These are phyloP conservation scores for Colletotrichum aenigma DNA, from an alignment of 2,329 filamentous ascomycete species.

Conservation along the genomic window DNA sequence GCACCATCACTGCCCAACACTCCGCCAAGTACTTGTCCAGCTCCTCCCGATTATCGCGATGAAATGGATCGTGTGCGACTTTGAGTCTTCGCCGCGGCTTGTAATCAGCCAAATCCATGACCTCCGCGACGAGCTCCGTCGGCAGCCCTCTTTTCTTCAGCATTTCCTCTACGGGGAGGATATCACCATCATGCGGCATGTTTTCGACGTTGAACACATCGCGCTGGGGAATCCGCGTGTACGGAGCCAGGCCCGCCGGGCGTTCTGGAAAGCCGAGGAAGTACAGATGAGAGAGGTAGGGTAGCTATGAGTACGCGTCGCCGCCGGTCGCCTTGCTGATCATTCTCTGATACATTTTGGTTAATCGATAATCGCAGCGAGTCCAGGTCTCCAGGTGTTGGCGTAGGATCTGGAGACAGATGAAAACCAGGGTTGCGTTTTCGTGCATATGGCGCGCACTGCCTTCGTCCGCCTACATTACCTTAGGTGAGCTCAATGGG, in stretches of 20 bases:
- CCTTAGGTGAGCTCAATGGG: background rate
- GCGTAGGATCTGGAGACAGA: slow-evolving; percentile 25
- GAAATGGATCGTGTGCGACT: slow-evolving; percentile 22
- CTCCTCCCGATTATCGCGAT: slow-evolving; percentile 23
- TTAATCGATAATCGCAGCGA: slow-evolving; percentile 21
- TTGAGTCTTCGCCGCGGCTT: slow-evolving; percentile 2
- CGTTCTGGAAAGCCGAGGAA: slow-evolving; percentile 23
- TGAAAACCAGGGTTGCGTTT: background rate
- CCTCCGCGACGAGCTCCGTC: slow-evolving; percentile 16
- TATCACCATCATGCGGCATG: background rate
- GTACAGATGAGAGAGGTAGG: slow-evolving; percentile 18
- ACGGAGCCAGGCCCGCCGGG: slow-evolving; percentile 8
- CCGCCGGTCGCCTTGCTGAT: slow-evolving; percentile 1
- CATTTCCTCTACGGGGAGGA: background rate
- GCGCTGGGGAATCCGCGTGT: background rate
- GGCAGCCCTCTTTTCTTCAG: slow-evolving; percentile 10
- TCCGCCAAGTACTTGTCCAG: slow-evolving; percentile 28
- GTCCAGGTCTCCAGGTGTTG: slow-evolving; percentile 9
- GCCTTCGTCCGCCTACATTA: background rate
- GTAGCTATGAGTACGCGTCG: background rate
- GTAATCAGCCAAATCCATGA: slow-evolving; percentile 19
- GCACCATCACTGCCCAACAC: slow-evolving; percentile 29
- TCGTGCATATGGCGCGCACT: background rate
- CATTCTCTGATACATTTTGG: slow-evolving; percentile 20
- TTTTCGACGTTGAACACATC: background rate